Conservation (phyloP, 176 grass and related monocot species). For the Ampelocalamus luodianensis region DNA sequence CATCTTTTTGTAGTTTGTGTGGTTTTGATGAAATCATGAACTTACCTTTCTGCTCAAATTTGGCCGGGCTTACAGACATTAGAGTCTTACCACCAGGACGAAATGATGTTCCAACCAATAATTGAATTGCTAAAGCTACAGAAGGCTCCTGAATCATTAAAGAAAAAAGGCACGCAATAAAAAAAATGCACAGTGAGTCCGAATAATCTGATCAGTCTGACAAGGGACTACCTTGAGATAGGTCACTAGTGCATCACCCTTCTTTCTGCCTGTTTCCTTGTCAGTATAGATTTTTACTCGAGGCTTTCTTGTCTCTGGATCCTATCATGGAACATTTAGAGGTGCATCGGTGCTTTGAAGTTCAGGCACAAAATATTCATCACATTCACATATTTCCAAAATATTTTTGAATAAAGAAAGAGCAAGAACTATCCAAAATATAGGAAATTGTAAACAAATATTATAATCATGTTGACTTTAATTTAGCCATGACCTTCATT, state of each 20-base stretch:
- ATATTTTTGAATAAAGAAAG: constrained; percentile 25
- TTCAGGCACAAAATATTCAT: constrained; percentile 34
- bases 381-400: constrained; percentile 2
- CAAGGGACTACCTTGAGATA: constrained; percentile 73
- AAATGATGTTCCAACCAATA: constrained; percentile 84
- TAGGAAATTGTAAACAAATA: constrained; percentile 17
- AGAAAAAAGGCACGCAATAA: constrained; percentile 20
- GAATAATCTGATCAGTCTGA: constrained; percentile 15
- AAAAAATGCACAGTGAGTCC: constrained; percentile 14
- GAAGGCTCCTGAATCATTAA: constrained; percentile 74
- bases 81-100: constrained; percentile 76
- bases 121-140: constrained; percentile 79
- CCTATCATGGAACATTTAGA: constrained; percentile 58
- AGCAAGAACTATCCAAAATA: constrained; percentile 30
- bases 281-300: constrained; percentile 91
- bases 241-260: constrained; percentile 87
- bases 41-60: constrained; percentile 93
- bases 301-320: constrained; percentile 86
- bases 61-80: constrained; percentile 80
- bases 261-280: constrained; percentile 81
- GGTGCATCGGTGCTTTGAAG: not conserved
- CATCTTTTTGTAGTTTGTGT: constrained; percentile 30
- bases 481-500: not conserved
- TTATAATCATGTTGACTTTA: constrained; percentile 15
- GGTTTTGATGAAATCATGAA: constrained; percentile 16